Evolutionary conservation across 2,329 filamentous ascomycete species (phyloP), one percentile per base, ranked within the genome.

Genomic region (Tolypocladium paradoxum): DNA sequence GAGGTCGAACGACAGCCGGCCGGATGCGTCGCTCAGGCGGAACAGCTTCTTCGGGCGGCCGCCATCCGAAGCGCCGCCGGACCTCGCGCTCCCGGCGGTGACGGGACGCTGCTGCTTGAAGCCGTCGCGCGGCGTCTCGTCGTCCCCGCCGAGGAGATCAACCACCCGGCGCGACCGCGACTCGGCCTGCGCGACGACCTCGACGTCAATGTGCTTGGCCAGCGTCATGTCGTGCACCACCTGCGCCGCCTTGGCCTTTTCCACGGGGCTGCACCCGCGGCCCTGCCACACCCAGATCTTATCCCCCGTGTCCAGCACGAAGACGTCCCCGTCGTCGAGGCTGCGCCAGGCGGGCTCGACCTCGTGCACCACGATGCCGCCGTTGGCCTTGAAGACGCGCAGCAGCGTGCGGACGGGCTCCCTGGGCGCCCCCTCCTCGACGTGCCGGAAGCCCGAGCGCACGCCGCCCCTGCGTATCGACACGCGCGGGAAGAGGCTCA

Each of bases 221-320:
- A 80, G 67, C 0, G 78, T 84, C 75, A 83, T 74, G 55, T 84
- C 79, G 60, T 84, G 77, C 5, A 86, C 83, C 2, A 86, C 81
- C 63, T 84, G 81, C 0, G 83, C 83, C 0, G 82, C 81, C 68
- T 83, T 84, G 46, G 78, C 78, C 69, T 84, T 86, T 62, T 87
- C 84, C 80, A 85, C 84, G 0, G 83, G 83, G 48, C 78, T 82
- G 62, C 81, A 84, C 43, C 73, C 74, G 60, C 74, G 75, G 50
- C 84, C 84, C 68, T 87, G 84, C 84, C 84, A 87, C 4, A 85
- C 79, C 75, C 79, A 85, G 58, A 87, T 83, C 70, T 85, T 85
- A 49, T 78, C 71, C 27, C 77, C 76, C 51, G 73, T 74, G 58
- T 87, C 83, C 45, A 86, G 66, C 16, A 87, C 71, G 58, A 86